These are phyloP conservation scores for Paxillus ammoniavirescens DNA, from an alignment of 768 basidiomycete species.

Conservation along the genomic window DNA sequence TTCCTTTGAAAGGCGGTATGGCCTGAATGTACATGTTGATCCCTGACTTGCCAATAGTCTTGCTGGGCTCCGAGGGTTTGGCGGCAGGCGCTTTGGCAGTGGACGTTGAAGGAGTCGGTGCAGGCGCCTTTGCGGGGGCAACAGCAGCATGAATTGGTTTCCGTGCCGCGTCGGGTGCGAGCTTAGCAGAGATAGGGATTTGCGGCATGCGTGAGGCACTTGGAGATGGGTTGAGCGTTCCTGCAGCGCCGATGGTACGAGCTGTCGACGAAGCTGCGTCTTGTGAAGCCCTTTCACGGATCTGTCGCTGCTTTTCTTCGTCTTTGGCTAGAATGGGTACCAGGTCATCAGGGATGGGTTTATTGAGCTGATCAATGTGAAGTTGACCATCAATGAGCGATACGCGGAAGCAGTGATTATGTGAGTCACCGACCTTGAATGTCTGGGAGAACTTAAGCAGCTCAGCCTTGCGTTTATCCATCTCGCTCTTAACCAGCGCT, in stretches of 20 bases:
- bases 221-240: conserved; percentile 39
- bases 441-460: conserved; percentile 88
- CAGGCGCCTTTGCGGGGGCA: conserved; percentile 26
- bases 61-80: conserved; percentile 29
- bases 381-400: background rate
- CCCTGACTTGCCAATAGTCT: conserved; percentile 43
- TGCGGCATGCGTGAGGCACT: conserved; percentile 45
- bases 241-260: conserved; percentile 63
- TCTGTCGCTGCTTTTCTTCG: conserved; percentile 82
- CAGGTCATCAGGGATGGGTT: conserved; percentile 93
- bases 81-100: conserved; percentile 29
- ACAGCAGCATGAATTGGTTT: conserved; percentile 27
- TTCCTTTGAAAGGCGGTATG: conserved; percentile 89
- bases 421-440: conserved; percentile 75
- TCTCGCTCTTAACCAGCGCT: conserved; percentile 84
- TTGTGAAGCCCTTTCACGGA: conserved; percentile 70
- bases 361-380: conserved; percentile 63
- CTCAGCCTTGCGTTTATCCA: conserved; percentile 93
- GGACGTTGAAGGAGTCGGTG: conserved; percentile 28
- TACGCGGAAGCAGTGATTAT: background rate
- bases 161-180: conserved; percentile 25
- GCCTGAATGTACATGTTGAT: conserved; percentile 80
- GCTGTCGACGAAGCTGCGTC: conserved; percentile 69
- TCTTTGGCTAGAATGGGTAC: conserved; percentile 92
- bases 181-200: conserved; percentile 29